A percentile compares a stretch with the other conserved stretches of the same genome.
Conservation (phyloP, 768 basidiomycete species). For the Coprinellus micaceus region DNA sequence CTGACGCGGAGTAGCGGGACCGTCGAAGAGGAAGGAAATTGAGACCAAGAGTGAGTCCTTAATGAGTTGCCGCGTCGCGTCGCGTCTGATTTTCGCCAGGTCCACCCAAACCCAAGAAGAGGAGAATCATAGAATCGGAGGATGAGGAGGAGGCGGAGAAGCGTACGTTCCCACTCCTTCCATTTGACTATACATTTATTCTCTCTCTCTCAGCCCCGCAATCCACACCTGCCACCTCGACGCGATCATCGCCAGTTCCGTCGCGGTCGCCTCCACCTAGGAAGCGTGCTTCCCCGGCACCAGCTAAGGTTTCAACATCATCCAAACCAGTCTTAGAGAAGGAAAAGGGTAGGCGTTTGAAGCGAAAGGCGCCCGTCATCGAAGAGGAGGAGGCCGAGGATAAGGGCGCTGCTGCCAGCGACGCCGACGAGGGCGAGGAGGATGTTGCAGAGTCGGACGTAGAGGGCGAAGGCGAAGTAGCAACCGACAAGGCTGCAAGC, state of each 20-base stretch:
- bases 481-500: conserved; percentile 35
- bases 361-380: conserved; percentile 18
- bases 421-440: conserved; percentile 33
- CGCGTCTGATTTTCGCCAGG: conserved; percentile 19
- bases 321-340: conserved; percentile 6
- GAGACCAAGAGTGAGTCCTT: conserved; percentile 7
- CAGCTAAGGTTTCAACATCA: not conserved
- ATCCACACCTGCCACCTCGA: conserved; percentile 4
- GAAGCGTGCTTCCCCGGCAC: not conserved
- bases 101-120: conserved; percentile 42
- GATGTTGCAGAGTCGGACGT: conserved; percentile 6
- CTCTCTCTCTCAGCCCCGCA: not conserved
- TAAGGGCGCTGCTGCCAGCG: conserved; percentile 19
- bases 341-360: not conserved
- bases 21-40: conserved; percentile 38
- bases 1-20: conserved; percentile 36
- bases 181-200: not conserved
- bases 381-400: conserved; percentile 20
- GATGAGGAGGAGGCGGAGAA: conserved; percentile 37
- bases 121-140: conserved; percentile 52
- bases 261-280: not conserved
- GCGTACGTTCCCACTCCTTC: not conserved
- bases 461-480: conserved; percentile 23
- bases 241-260: not conserved
- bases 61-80: not conserved